Evolutionary conservation across 192 early-diverging fungal species (phyloP), one percentile per base, ranked within the genome.

Genomic region (Coemansia sp.): DNA sequence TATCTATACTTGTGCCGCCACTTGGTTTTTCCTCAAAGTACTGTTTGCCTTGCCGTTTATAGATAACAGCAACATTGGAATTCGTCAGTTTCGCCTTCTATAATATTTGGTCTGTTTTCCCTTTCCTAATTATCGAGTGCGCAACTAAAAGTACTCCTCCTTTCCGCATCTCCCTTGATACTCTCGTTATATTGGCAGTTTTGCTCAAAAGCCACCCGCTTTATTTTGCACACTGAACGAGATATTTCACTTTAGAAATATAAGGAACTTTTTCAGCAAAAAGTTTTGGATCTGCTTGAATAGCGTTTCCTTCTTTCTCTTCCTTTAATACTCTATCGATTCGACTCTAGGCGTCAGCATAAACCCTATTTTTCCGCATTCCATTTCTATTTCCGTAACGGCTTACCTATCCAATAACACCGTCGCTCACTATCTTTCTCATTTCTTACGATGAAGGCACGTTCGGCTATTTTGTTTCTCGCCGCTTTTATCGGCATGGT

Each of bases 401-500:
- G 29, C 29, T 5, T 6, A 32, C 29, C 29, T 6, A 27, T 32
- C 5, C 29, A 32, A 43, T 32, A 17, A 43, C 37, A n/a, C 37
- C 51, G 29, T 32, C 29, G 29, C 29, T 32, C 29, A 32, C 5
- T 5, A 32, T 21, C 19, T n/a, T 57, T 17, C 25, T 41, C 23
- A n/a, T 12, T 57, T 57, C 23, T 47, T 60, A 55, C 52, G 51
- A 80, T 80, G 77, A 62, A 74, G 7, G 49, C 65, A 35, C 62
- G 65, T 37, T 67, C 71, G 8, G 32, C 65, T 19, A 27, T 74
- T 48, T 49, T 56, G 51, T 62, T 65, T 51, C 11, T 74, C 15
- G 39, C 59, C n/a, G 60, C 60, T 19, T 21, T 71, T 9, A 15
- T 80, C 5, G 68, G 61, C 10, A 57, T 70, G 37, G 32, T 74